Evolutionary conservation across 148 eudicot species (phyloP).

Genomic region (Beta vulgaris): DNA sequence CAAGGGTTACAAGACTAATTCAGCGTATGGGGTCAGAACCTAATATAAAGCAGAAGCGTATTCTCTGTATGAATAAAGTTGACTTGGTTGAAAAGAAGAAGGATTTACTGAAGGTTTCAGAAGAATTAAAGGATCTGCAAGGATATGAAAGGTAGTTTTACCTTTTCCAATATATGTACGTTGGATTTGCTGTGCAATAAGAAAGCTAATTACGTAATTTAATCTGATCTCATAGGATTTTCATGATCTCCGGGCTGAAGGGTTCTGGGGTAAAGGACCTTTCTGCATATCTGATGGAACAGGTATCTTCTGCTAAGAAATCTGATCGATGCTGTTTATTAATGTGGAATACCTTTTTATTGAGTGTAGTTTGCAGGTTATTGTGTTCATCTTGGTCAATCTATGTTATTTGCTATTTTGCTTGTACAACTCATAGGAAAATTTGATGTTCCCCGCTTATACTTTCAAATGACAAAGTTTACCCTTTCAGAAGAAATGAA

Average conservation of each 20-base stretch:
- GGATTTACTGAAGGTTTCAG: slow-evolving; percentile 74
- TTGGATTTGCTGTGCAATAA: neutral
- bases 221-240: slow-evolving; percentile 44
- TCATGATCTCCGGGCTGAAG: slow-evolving; percentile 90
- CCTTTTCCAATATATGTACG: slow-evolving; percentile 3
- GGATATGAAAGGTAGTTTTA: slow-evolving; percentile 70
- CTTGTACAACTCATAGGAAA: neutral
- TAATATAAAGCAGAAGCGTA: slow-evolving; percentile 64
- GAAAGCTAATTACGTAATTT: slow-evolving; percentile 18
- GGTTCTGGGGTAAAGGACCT: slow-evolving; percentile 93
- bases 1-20: slow-evolving; percentile 75
- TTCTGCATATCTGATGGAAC: slow-evolving; percentile 60
- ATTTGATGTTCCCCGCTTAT: too few relatives aligned
- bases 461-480: too few relatives aligned
- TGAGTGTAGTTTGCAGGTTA: neutral
- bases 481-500: too few relatives aligned
- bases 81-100: slow-evolving; percentile 90
- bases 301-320: slow-evolving; percentile 40
- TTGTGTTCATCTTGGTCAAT: neutral
- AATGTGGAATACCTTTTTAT: neutral
- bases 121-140: slow-evolving; percentile 68
- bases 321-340: neutral
- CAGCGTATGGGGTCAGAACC: slow-evolving; percentile 70
- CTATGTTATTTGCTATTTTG: neutral
- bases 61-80: slow-evolving; percentile 91